phyloP scores from a whole-genome alignment of 2,329 filamentous ascomycete genomes.

The Neopestalotiopsis sp. region DNA sequence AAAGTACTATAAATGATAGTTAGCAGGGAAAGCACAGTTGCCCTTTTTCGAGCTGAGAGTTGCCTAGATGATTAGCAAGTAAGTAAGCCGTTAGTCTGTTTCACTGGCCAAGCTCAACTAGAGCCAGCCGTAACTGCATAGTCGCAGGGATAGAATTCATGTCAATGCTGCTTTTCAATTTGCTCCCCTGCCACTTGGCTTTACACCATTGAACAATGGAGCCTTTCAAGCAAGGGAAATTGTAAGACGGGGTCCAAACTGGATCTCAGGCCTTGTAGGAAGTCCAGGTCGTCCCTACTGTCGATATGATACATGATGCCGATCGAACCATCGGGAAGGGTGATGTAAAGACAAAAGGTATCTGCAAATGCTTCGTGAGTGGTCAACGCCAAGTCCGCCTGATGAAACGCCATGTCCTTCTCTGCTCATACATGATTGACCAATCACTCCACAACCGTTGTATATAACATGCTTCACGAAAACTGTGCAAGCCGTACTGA shows the following conservation, averaged over 20 bases:
- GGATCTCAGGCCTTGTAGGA: not conserved
- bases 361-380: slow-evolving; percentile 18
- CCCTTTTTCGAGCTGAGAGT: not conserved
- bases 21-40: not conserved
- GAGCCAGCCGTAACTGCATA: slow-evolving; percentile 2
- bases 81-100: not conserved
- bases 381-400: slow-evolving; percentile 17
- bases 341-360: slow-evolving; percentile 16
- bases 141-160: slow-evolving; percentile 18
- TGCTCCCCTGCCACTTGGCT: slow-evolving; percentile 36
- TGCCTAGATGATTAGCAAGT: not conserved
- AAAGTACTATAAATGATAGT: not conserved
- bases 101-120: slow-evolving; percentile 9
- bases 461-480: not conserved
- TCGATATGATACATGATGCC: slow-evolving; percentile 30
- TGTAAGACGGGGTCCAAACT: not conserved
- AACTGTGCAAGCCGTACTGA: not conserved
- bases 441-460: not conserved
- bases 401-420: not conserved
- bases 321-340: slow-evolving; percentile 8
- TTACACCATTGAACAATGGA: slow-evolving; percentile 23
- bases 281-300: slow-evolving; percentile 18
- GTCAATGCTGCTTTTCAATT: slow-evolving; percentile 22
- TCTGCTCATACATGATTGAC: not conserved
- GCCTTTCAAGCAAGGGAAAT: slow-evolving; percentile 25